phyloP scores from a whole-genome alignment of 139 green algal species.

The Chlorella ohadii region DNA sequence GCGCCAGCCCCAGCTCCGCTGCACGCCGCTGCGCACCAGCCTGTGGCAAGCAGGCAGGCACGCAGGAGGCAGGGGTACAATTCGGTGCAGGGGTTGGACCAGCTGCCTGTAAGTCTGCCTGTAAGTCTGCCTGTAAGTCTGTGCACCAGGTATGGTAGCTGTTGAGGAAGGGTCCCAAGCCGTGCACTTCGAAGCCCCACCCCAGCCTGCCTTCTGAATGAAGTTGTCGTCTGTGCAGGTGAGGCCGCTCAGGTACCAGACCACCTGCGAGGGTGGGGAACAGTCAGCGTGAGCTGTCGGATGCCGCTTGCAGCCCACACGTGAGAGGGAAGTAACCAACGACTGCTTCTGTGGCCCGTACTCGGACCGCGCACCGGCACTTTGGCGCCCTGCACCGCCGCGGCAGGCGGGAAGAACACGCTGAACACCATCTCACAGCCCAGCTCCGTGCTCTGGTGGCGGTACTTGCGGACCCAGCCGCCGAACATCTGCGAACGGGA shows the following conservation, averaged over 20 bases:
- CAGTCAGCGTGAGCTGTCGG: background rate
- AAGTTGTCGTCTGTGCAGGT: slow-evolving; percentile 97
- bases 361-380: slow-evolving; percentile 62
- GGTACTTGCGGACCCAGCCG: slow-evolving; percentile 77
- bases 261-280: slow-evolving; percentile 58
- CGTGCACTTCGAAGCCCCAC: too few species aligned
- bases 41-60: too few species aligned
- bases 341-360: too few species aligned
- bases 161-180: too few species aligned
- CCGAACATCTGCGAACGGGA: slow-evolving; percentile 57
- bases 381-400: slow-evolving; percentile 27
- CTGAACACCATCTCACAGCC: slow-evolving; percentile 88
- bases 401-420: slow-evolving; percentile 62
- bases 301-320: too few species aligned
- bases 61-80: too few species aligned
- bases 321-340: too few species aligned
- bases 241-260: slow-evolving; percentile 92
- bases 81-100: too few species aligned
- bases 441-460: slow-evolving; percentile 65
- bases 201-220: slow-evolving; percentile 72
- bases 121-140: too few species aligned
- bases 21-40: slow-evolving; percentile 73
- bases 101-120: too few species aligned
- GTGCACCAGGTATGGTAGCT: too few species aligned
- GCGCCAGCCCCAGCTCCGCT: slow-evolving; percentile 76